Evolutionary conservation across 768 basidiomycete species (phyloP).

Genomic region (Suillus cothurnatus): DNA sequence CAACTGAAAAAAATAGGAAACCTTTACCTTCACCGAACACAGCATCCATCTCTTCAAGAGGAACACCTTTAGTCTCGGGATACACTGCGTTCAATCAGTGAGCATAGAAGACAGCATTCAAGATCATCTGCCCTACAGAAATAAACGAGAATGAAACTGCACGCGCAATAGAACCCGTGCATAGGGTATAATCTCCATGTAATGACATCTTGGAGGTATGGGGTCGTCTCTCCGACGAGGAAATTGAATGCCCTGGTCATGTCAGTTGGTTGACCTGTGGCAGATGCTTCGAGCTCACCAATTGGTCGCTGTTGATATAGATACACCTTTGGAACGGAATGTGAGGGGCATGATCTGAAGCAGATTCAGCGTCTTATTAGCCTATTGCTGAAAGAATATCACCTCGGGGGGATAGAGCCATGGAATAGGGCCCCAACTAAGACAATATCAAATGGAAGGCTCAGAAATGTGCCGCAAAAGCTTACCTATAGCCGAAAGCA

Average conservation of each 20-base stretch:
- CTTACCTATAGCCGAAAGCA: conserved; percentile 84
- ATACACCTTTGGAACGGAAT: conserved; percentile 94
- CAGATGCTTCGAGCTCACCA: conserved; percentile 35
- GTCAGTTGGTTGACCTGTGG: conserved; percentile 16
- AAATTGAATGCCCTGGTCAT: conserved; percentile 74
- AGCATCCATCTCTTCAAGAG: conserved; percentile 88
- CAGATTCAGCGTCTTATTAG: conserved; percentile 11
- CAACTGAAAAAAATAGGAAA: neutral
- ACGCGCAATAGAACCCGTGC: conserved; percentile 91
- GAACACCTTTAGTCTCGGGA: conserved; percentile 85
- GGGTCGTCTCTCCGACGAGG: conserved; percentile 86
- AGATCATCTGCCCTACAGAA: conserved; percentile 58
- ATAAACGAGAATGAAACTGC: conserved; percentile 85
- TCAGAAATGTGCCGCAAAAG: neutral
- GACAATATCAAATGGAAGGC: neutral
- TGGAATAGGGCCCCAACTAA: conserved; percentile 84
- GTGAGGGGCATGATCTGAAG: conserved; percentile 83
- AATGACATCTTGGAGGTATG: conserved; percentile 83
- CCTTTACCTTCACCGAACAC: conserved; percentile 81
- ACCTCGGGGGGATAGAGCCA: conserved; percentile 91
- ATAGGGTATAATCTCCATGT: conserved; percentile 93
- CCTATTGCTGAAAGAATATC: conserved; percentile 10
- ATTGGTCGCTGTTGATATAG: conserved; percentile 88
- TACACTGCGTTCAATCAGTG: conserved; percentile 54
- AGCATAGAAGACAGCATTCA: conserved; percentile 5